Evolutionary conservation across 371 early-diverging fungal species (phyloP).

Genomic region (Batkoa obscura): DNA sequence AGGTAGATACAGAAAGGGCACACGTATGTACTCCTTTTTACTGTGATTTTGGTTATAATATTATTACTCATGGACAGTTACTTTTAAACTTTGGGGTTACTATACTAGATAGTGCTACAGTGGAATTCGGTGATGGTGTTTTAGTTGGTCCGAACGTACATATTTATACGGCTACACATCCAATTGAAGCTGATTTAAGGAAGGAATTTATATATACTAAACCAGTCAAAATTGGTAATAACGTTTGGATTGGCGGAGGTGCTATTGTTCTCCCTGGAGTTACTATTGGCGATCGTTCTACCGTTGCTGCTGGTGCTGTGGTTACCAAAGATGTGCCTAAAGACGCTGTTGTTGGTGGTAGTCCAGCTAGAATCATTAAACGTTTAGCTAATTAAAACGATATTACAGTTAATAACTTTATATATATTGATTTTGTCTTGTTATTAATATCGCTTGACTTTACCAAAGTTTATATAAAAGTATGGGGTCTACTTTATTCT

Average conservation of each 20-base stretch:
- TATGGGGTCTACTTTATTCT: too few species aligned
- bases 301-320: conserved; percentile 31
- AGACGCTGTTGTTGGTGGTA: conserved; percentile 55
- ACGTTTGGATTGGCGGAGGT: conserved; percentile 55
- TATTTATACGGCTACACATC: conserved; percentile 59
- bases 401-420: too few species aligned
- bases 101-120: conserved; percentile 42
- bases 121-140: conserved; percentile 41
- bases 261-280: conserved; percentile 58
- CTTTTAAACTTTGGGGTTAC: conserved; percentile 43
- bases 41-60: conserved; percentile 57
- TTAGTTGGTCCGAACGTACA: conserved; percentile 60
- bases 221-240: conserved; percentile 29
- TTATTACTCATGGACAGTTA: conserved; percentile 36
- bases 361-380: conserved; percentile 55
- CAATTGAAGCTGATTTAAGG: conserved; percentile 26
- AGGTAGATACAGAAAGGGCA: conserved; percentile 17
- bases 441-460: too few species aligned
- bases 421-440: too few species aligned
- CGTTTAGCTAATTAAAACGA: conserved; percentile 1
- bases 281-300: conserved; percentile 51
- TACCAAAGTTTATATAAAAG: too few species aligned
- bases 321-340: conserved; percentile 64
- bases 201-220: conserved; percentile 9
- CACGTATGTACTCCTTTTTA: conserved; percentile 30